Conservation (phyloP, 2,329 filamentous ascomycete species). For the Myriosclerotinia scirpicola region DNA sequence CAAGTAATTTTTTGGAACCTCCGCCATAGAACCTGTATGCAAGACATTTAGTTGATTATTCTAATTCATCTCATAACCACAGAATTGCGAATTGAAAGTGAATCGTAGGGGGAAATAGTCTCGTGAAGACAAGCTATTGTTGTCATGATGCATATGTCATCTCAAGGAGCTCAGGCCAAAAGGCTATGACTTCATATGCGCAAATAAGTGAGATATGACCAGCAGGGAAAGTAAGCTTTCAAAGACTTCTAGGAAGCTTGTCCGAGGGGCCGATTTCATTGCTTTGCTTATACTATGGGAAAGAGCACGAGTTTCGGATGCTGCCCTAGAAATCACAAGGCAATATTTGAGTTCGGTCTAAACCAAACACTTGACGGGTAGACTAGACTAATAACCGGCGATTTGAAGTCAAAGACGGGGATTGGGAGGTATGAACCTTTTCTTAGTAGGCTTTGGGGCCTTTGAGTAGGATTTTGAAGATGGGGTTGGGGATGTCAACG, state of each 20-base stretch:
- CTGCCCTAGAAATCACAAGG: background rate
- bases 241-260: background rate
- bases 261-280: too few species aligned
- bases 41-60: slow-evolving; percentile 28
- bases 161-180: background rate
- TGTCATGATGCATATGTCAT: background rate
- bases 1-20: slow-evolving; percentile 82
- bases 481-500: background rate
- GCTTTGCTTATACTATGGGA: background rate
- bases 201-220: background rate
- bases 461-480: background rate
- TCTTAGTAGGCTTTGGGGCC: background rate
- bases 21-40: slow-evolving; percentile 76
- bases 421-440: slow-evolving; percentile 9
- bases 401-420: background rate
- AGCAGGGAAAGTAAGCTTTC: background rate
- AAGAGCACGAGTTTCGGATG: background rate
- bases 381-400: background rate
- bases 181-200: background rate
- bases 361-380: slow-evolving; percentile 2
- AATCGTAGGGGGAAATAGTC: background rate
- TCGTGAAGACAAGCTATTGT: background rate
- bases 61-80: background rate
- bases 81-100: background rate
- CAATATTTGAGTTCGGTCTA: slow-evolving; percentile 10